Conservation (phyloP, 495 filamentous ascomycete genomes). For the Aspergillus bertholletiae region DNA sequence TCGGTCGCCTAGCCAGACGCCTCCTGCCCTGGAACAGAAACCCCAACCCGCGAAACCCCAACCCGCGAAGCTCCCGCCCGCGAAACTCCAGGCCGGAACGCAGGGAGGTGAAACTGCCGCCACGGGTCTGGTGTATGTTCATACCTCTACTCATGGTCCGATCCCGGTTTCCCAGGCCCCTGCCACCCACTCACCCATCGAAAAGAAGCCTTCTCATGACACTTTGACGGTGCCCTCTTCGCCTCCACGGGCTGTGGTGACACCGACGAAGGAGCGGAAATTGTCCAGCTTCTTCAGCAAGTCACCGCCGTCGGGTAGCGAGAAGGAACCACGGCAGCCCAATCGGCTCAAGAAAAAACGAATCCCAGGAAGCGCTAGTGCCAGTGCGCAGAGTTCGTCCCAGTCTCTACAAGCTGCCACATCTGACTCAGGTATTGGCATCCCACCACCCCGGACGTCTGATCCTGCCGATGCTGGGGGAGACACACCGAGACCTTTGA, state of each 20-base stretch:
- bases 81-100: background rate
- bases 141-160: conserved; percentile 39
- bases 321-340: conserved; percentile 60
- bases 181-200: background rate
- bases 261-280: conserved; percentile 68
- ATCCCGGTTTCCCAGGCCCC: conserved; percentile 24
- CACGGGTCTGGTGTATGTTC: conserved; percentile 21
- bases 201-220: conserved; percentile 8
- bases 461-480: conserved; percentile 29
- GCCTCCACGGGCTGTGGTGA: conserved; percentile 44
- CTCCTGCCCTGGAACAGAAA: conserved; percentile 24
- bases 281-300: conserved; percentile 65
- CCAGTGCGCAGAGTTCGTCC: conserved; percentile 82
- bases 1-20: conserved; percentile 32
- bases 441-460: conserved; percentile 11
- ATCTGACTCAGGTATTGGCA: conserved; percentile 21
- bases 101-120: conserved; percentile 10
- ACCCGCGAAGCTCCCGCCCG: no score
- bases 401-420: conserved; percentile 58
- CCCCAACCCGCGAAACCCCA: conserved; percentile 3
- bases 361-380: conserved; percentile 66
- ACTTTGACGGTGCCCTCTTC: conserved; percentile 31
- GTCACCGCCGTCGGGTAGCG: conserved; percentile 53
- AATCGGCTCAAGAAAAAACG: conserved; percentile 87
- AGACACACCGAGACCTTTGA: conserved; percentile 29